Base-by-base conservation (phyloP, 2,329 filamentous ascomycete species). In the Scedosporium boydii region DNA sequence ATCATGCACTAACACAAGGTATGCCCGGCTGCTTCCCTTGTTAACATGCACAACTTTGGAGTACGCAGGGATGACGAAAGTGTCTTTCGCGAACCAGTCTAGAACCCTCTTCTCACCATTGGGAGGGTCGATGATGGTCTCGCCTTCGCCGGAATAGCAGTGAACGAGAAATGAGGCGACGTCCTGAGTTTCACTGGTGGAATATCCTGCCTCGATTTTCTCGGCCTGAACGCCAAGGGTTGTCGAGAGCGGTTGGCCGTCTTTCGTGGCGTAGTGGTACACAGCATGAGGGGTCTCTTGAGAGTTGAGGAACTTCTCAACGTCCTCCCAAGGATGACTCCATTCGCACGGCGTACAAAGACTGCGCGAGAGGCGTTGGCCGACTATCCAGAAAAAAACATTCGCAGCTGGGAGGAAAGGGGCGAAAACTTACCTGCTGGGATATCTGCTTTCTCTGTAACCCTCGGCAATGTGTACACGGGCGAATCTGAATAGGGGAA, bases 391-490 rank as follows among this genome's bases (percentile, higher is more conserved):
- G 34, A 34, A 34, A 34, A 14, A 38, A 38, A 34, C 7, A 34
- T 1, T 34, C 2, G 4, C 29, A 34, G 29, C 29, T 34, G 7
- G 29, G 6, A 10, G 29, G 9, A 34, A 34, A 1, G 29, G 34
- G 34, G 34, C 2, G 9, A 6, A 53, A 6, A 68, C 71, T 66
- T 63, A 74, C 67, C 74, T 70, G 59, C 79, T 80, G 0, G 82
- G 81, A 63, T 84, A 83, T 16, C 81, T 69, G 0, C 73, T 68
- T 26, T 79, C 68, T 4, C 72, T 65, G 60, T 78, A 84, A 59
- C 80, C 76, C 69, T 85, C 75, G 1, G 81, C 80, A 65, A 85
- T 84, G 66, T 85, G 77, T 0, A 82, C 78, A 0, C 79, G 80
- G 2, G 78, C 77, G 64, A 78, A 78, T 1, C 73, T 71, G 67